Base-by-base conservation (phyloP, 768 basidiomycete species). In the Suillus subalutaceus region DNA sequence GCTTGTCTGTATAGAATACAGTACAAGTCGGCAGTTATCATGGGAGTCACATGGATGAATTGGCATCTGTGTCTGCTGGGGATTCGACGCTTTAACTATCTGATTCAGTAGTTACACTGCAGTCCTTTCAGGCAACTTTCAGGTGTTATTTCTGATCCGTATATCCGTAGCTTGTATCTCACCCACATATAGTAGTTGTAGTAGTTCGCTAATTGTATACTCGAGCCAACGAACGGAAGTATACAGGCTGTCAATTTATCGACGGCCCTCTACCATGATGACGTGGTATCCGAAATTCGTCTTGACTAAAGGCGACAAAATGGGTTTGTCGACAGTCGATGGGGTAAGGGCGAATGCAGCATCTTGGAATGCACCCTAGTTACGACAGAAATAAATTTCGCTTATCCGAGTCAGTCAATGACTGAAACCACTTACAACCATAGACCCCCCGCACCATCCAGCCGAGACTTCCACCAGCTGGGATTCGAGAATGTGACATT, bases 181-280 rank as follows among this genome's bases (percentile, higher is more conserved):
- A 59, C 63, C 18, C n/a, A 35, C 35, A 20, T 50, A 64, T 30
- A 38, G 30, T 64, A 62, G 38, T 26, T 56, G 38, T 62, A 63
- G 46, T 55, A 60, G 18, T 43, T 59, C 12, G 5, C n/a, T 38
- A 64, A 62, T 63, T 62, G 38, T 43, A 62, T 4, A 64, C 59
- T 62, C 20, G n/a, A 60, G 37, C 20, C 48, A 32, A 64, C n/a
- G 26, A 8, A 23, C 9, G 18, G 35, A 53, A 40, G 62, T 40
- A 41, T 40, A n/a, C 56, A 62, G 56, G 30, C 69, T 72, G 30
- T 52, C 8, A 26, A 30, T 16, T 52, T 13, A 88, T 43, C 91
- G 86, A 44, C 93, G 86, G 20, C 92, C 93, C 79, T 95, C 93
- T 8, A 94, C 93, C 91, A 95, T 92, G 75, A 95, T 94, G 72